Conservation (phyloP, 768 basidiomycete genomes). For the Cystobasidium ongulense region DNA sequence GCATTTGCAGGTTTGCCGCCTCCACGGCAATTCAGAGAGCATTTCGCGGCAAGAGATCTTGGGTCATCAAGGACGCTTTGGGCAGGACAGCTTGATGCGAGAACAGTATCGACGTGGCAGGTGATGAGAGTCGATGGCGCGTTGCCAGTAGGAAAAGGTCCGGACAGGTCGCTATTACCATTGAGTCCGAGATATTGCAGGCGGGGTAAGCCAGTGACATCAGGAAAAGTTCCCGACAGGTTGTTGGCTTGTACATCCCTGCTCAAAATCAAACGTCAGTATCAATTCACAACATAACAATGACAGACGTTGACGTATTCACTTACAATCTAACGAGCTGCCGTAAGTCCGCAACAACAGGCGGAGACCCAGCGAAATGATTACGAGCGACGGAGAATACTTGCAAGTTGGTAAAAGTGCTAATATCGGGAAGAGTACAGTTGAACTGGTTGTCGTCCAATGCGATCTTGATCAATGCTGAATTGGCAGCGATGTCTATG, state of each 20-base stretch:
- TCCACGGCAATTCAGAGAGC: slow-evolving; percentile 21
- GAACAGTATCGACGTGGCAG: slow-evolving; percentile 21
- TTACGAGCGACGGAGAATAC: slow-evolving; percentile 32
- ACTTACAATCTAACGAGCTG: slow-evolving; percentile 35
- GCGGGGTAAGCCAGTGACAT: slow-evolving; percentile 1
- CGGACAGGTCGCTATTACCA: slow-evolving; percentile 8
- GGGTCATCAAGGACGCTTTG: background rate
- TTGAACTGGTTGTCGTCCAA: slow-evolving; percentile 33
- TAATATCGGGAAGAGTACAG: slow-evolving; percentile 27
- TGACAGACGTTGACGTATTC: background rate
- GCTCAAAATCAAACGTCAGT: background rate
- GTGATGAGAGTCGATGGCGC: slow-evolving; percentile 8
- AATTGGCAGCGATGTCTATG: slow-evolving; percentile 18
- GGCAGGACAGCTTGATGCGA: slow-evolving; percentile 13
- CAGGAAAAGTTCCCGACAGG: slow-evolving; percentile 16
- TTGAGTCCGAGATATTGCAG: background rate
- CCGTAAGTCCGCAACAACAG: background rate
- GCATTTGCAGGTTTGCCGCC: slow-evolving; percentile 25
- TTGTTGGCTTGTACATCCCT: slow-evolving; percentile 21
- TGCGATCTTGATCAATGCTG: slow-evolving; percentile 26
- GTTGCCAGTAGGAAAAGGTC: slow-evolving; percentile 9
- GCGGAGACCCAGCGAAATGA: slow-evolving; percentile 24
- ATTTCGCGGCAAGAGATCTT: slow-evolving; percentile 1
- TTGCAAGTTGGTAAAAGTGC: background rate
- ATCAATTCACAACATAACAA: background rate